A percentile compares a stretch with the other conserved stretches of the same genome.
phyloP scores from a whole-genome alignment of 176 grass and related monocot species.

The Phoenix dactylifera region DNA sequence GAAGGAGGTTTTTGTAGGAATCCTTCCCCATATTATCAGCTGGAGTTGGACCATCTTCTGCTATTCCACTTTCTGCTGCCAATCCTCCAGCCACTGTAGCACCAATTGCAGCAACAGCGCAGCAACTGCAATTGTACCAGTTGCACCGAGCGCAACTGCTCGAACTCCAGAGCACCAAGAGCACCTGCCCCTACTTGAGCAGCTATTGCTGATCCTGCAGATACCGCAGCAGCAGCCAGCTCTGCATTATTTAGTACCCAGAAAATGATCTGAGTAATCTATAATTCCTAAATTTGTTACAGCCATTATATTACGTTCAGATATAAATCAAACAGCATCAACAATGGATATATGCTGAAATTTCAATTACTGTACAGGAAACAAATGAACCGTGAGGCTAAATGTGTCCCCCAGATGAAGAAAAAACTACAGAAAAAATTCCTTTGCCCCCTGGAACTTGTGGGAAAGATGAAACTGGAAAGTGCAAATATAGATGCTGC shows the following conservation, averaged over 20 bases:
- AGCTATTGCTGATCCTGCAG: conserved; percentile 40
- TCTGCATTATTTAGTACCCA: conserved; percentile 81
- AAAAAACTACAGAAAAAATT: not conserved
- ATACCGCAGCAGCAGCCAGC: conserved; percentile 37
- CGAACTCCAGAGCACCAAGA: conserved; percentile 26
- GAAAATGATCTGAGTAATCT: conserved; percentile 55
- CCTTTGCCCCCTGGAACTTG: conserved; percentile 71
- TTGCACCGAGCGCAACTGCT: conserved; percentile 32
- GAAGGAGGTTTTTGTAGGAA: conserved; percentile 51
- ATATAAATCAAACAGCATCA: conserved; percentile 60
- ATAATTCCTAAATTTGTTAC: conserved; percentile 71
- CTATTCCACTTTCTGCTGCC: conserved; percentile 39
- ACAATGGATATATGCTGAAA: conserved; percentile 60
- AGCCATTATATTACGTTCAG: conserved; percentile 68
- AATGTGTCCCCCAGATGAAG: no score
- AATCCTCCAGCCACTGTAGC: conserved; percentile 46
- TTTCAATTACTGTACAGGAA: conserved; percentile 56
- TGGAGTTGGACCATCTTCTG: conserved; percentile 41
- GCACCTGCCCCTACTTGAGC: conserved; percentile 37
- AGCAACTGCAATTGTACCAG: conserved; percentile 38
- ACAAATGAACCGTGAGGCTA: no score
- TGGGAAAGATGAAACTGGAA: conserved; percentile 71
- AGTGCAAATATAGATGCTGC: conserved; percentile 58
- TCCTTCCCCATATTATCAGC: conserved; percentile 48
- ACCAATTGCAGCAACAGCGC: conserved; percentile 37